Evolutionary conservation across 2,329 filamentous ascomycete genomes (phyloP).

Genomic region (Fusarium xylarioides): DNA sequence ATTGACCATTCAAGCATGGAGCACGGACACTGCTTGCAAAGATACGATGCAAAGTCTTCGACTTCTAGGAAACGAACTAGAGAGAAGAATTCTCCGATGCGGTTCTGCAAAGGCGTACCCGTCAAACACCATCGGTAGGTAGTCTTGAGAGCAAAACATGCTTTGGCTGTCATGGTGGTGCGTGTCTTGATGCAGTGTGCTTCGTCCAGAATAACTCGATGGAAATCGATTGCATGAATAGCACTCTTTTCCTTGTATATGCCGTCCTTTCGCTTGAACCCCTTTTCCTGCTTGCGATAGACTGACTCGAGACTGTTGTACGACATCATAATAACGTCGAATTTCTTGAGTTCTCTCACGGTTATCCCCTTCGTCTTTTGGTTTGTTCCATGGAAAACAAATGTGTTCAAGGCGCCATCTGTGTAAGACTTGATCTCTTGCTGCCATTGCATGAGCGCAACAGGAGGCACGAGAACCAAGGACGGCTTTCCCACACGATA

Average conservation of each 20-base stretch:
- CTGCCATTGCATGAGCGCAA: constrained; percentile 96
- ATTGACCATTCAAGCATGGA: constrained; percentile 85
- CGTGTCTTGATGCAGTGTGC: constrained; percentile 94
- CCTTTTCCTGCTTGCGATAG: constrained; percentile 91
- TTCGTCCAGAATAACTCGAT: constrained; percentile 93
- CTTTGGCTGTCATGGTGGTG: constrained; percentile 90
- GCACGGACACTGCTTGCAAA: constrained; percentile 89
- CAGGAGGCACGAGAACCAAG: constrained; percentile 89
- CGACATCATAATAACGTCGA: constrained; percentile 96
- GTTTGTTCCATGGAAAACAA: constrained; percentile 91
- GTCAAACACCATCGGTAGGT: constrained; percentile 95
- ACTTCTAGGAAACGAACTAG: constrained; percentile 91
- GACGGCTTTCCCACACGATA: constrained; percentile 85
- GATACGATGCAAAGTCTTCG: constrained; percentile 88
- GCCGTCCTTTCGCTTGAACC: constrained; percentile 82
- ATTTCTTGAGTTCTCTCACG: constrained; percentile 78
- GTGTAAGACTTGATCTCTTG: constrained; percentile 84
- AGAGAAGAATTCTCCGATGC: constrained; percentile 97
- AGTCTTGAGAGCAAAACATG: constrained; percentile 89
- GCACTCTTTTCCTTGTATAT: constrained; percentile 81
- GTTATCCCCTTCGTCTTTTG: constrained; percentile 81
- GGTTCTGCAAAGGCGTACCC: constrained; percentile 94
- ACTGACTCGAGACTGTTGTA: constrained; percentile 93
- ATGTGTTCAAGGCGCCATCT: constrained; percentile 86
- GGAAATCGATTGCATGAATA: constrained; percentile 87